phyloP scores from a whole-genome alignment of 495 filamentous ascomycete genomes.

The Hyaloscypha variabilis region DNA sequence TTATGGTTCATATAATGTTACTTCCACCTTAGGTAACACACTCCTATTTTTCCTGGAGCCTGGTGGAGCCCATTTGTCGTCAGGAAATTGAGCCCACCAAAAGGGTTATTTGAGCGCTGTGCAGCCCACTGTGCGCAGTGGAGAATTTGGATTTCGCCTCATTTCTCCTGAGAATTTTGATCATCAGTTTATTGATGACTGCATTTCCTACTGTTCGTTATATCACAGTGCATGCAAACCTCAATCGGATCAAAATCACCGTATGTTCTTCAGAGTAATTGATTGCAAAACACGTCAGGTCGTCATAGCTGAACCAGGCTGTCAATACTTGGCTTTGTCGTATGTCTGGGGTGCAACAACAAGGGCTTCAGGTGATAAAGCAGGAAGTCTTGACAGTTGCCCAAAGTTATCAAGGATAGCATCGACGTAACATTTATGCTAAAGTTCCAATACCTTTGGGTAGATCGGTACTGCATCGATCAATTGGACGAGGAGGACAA shows the following conservation, averaged over 20 bases:
- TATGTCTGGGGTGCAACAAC: not conserved
- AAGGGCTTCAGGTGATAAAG: not conserved
- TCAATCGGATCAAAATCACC: too few species aligned
- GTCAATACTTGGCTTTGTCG: not conserved
- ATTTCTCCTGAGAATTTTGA: not conserved
- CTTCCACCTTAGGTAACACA: too few species aligned
- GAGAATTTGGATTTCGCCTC: not conserved
- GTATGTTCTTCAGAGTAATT: not conserved
- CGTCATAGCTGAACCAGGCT: not conserved
- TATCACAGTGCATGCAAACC: not conserved
- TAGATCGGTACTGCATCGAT: conserved; percentile 35
- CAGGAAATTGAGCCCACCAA: too few species aligned
- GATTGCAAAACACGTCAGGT: not conserved
- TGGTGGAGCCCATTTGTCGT: too few species aligned
- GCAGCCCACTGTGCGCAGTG: not conserved
- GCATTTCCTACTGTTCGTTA: not conserved
- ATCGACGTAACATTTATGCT: conserved; percentile 26
- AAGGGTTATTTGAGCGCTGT: not conserved
- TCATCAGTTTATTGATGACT: not conserved
- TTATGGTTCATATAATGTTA: too few species aligned
- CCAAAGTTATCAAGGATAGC: conserved; percentile 26
- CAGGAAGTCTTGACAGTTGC: not conserved
- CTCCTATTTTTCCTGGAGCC: too few species aligned
- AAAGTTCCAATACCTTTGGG: conserved; percentile 34
- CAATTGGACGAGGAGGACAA: conserved; percentile 23